Conservation (phyloP, 495 filamentous ascomycete genomes). For the Astrothelium subdiscretum region DNA sequence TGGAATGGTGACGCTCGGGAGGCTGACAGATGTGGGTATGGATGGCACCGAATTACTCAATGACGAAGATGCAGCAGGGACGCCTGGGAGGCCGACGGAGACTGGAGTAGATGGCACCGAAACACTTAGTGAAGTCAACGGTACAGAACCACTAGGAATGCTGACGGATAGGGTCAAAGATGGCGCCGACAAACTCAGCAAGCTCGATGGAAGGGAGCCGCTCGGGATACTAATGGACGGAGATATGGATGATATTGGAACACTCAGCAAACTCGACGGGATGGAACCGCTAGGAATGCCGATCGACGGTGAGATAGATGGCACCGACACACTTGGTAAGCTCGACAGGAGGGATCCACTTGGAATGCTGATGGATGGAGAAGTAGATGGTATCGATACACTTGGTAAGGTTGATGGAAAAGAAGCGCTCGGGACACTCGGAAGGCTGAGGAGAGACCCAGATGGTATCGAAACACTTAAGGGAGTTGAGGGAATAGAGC, state of each 20-base stretch:
- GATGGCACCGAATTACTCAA: background rate
- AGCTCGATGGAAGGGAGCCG: too few species aligned
- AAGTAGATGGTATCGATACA: background rate
- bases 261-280: too few species aligned
- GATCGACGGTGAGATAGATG: background rate
- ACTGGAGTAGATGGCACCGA: background rate
- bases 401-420: background rate
- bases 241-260: background rate
- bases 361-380: background rate
- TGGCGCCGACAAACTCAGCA: too few species aligned
- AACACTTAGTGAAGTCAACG: background rate
- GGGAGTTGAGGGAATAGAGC: background rate
- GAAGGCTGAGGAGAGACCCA: background rate
- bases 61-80: background rate
- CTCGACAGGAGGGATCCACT: background rate
- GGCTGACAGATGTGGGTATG: background rate
- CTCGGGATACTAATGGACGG: background rate
- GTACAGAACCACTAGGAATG: background rate
- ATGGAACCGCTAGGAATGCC: background rate
- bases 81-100: background rate
- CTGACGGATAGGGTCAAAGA: background rate
- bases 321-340: background rate
- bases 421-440: background rate
- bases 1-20: background rate
- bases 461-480: background rate